Percentiles rank a stretch among this genome's conserved stretches.
These are phyloP conservation scores for Narthecium ossifragum DNA, from an alignment of 106 monocot species.

Conservation along the genomic window DNA sequence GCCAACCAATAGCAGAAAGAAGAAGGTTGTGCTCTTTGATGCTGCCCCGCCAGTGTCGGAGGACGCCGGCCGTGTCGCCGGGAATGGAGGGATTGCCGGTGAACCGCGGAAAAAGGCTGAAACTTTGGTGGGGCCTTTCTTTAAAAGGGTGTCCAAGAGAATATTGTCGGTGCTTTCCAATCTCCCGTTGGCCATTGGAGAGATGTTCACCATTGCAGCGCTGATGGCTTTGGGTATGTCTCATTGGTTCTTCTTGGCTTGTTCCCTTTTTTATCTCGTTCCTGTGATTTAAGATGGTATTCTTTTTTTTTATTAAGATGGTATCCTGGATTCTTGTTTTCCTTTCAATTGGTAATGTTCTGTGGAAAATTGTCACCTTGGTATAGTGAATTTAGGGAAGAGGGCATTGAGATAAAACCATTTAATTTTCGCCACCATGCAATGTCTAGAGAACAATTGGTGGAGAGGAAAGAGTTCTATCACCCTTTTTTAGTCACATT, in stretches of 20 bases:
- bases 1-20: constrained; percentile 23
- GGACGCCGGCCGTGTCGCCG: constrained; percentile 3
- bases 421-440: too few species aligned
- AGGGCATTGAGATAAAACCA: too few species aligned
- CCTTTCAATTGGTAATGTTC: too few species aligned
- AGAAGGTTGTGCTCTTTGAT: constrained; percentile 54
- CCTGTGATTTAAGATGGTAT: too few species aligned
- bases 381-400: too few species aligned
- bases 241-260: neutral
- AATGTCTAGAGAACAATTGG: too few species aligned
- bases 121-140: constrained; percentile 14
- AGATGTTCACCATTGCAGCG: constrained; percentile 82
- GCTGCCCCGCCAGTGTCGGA: constrained; percentile 37
- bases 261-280: too few species aligned
- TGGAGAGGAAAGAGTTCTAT: too few species aligned
- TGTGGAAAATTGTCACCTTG: too few species aligned
- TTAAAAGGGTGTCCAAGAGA: constrained; percentile 46
- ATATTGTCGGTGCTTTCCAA: constrained; percentile 64
- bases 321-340: too few species aligned
- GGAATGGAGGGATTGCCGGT: neutral
- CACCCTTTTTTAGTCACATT: too few species aligned
- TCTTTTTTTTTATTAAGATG: too few species aligned
- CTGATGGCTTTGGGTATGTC: constrained; percentile 83
- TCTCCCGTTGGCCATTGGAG: constrained; percentile 81
- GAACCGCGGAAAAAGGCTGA: neutral